Conservation (phyloP, 176 grass and related monocot species). For the Phragmites australis region DNA sequence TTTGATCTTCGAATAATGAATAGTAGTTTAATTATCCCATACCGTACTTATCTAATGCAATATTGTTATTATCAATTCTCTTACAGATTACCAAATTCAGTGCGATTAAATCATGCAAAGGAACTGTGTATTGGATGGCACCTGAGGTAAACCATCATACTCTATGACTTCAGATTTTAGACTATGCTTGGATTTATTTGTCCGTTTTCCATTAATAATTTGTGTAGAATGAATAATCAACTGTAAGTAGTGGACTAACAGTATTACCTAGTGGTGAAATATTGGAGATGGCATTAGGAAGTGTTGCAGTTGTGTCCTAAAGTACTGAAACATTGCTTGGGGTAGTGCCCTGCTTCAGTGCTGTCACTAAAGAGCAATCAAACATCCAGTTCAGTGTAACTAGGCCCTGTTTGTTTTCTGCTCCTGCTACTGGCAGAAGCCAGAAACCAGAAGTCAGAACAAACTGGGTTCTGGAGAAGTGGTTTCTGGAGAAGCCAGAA, state of each 20-base stretch:
- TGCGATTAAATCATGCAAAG: slow-evolving; percentile 85
- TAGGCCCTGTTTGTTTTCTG: too few relatives aligned
- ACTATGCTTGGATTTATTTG: slow-evolving; percentile 12
- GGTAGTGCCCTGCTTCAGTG: slow-evolving; percentile 10
- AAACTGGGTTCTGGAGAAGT: too few relatives aligned
- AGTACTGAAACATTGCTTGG: slow-evolving; percentile 15
- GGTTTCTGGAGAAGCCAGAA: too few relatives aligned
- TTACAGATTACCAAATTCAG: slow-evolving; percentile 82
- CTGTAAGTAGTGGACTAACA: not conserved
- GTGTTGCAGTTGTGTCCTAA: slow-evolving; percentile 6
- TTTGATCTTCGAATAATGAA: not conserved
- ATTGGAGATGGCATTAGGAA: not conserved
- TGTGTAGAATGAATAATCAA: not conserved
- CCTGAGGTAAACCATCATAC: slow-evolving; percentile 73
- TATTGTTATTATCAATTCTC: slow-evolving; percentile 24
- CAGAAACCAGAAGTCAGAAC: too few relatives aligned
- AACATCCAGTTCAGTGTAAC: slow-evolving; percentile 9
- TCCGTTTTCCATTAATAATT: slow-evolving; percentile 21
- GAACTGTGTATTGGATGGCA: slow-evolving; percentile 99
- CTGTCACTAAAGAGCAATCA: not conserved
- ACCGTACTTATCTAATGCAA: slow-evolving; percentile 19
- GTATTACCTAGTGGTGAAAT: not conserved
- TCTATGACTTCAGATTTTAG: slow-evolving; percentile 10
- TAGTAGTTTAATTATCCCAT: slow-evolving; percentile 17
- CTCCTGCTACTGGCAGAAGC: too few relatives aligned